Evolutionary conservation across 2,329 filamentous ascomycete genomes (phyloP).

Genomic region (Neonectria punicea): DNA sequence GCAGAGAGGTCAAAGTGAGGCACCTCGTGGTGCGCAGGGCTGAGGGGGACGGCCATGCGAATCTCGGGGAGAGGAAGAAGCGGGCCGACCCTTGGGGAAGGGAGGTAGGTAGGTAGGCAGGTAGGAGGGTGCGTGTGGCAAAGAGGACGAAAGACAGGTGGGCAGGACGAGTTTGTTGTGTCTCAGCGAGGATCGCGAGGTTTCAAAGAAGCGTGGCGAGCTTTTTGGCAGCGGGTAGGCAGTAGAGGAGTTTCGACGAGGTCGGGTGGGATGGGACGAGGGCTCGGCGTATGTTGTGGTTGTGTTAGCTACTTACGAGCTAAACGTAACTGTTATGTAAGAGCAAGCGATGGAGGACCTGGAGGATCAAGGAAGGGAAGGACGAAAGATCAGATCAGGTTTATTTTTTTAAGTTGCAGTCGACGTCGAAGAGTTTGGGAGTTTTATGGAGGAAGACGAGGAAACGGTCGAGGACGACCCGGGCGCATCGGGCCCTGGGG

Average conservation of each 20-base stretch:
- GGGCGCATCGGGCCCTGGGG: slow-evolving; percentile 16
- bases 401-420: not conserved
- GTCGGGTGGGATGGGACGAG: slow-evolving; percentile 12
- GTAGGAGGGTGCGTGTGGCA: not conserved
- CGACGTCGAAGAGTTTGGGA: not conserved
- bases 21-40: slow-evolving; percentile 47
- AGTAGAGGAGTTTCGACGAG: slow-evolving; percentile 14
- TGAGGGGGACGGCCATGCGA: slow-evolving; percentile 48
- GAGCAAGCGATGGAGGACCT: slow-evolving; percentile 7
- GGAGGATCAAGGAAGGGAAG: not conserved
- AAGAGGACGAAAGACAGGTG: not conserved
- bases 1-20: slow-evolving; percentile 50
- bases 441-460: slow-evolving; percentile 3
- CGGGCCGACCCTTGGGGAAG: slow-evolving; percentile 32
- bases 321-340: slow-evolving; percentile 29
- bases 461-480: not conserved
- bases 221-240: slow-evolving; percentile 1
- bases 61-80: slow-evolving; percentile 26
- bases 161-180: slow-evolving; percentile 4
- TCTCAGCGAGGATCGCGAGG: slow-evolving; percentile 1
- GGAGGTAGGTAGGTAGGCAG: slow-evolving; percentile 26
- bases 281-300: slow-evolving; percentile 20
- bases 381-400: not conserved
- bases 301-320: slow-evolving; percentile 9
- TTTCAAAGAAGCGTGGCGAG: not conserved